These are phyloP conservation scores for Leccinum subrobustum DNA, from an alignment of 1,284 basidiomycete species.

Conservation along the genomic window DNA sequence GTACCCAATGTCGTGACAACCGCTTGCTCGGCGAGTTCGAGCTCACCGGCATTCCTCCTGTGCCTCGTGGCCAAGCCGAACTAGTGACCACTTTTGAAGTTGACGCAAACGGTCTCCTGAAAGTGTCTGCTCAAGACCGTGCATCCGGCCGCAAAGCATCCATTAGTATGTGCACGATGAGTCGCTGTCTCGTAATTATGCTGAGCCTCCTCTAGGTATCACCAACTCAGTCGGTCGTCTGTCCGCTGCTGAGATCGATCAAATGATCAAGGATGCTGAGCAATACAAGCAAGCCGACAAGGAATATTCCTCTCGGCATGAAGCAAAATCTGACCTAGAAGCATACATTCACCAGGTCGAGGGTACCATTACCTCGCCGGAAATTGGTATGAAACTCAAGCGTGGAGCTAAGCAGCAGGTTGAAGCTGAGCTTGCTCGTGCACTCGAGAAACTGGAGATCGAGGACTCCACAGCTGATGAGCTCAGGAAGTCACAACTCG, in stretches of 20 bases:
- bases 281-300: slow-evolving; percentile 96
- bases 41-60: slow-evolving; percentile 94
- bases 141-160: slow-evolving; percentile 95
- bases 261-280: slow-evolving; percentile 99
- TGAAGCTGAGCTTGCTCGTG: slow-evolving; percentile 93
- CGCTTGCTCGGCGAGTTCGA: slow-evolving; percentile 97
- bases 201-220: slow-evolving; percentile 56
- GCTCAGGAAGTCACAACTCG: slow-evolving; percentile 89
- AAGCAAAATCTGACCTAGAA: slow-evolving; percentile 96
- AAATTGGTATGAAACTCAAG: slow-evolving; percentile 97
- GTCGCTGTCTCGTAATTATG: slow-evolving; percentile 9
- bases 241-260: slow-evolving; percentile 91
- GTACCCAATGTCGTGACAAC: slow-evolving; percentile 96
- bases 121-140: slow-evolving; percentile 93
- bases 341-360: slow-evolving; percentile 94
- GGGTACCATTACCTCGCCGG: slow-evolving; percentile 89
- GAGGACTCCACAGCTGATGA: slow-evolving; percentile 91
- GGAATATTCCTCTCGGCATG: slow-evolving; percentile 94
- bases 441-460: slow-evolving; percentile 94
- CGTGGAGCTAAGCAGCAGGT: slow-evolving; percentile 90
- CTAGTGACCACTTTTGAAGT: slow-evolving; percentile 97
- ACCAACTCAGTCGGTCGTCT: slow-evolving; percentile 96
- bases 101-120: slow-evolving; percentile 94
- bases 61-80: slow-evolving; percentile 95
- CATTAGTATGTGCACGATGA: slow-evolving; percentile 64